Base-by-base conservation (phyloP, 768 basidiomycete genomes). In the Coprinopsis sp. region DNA sequence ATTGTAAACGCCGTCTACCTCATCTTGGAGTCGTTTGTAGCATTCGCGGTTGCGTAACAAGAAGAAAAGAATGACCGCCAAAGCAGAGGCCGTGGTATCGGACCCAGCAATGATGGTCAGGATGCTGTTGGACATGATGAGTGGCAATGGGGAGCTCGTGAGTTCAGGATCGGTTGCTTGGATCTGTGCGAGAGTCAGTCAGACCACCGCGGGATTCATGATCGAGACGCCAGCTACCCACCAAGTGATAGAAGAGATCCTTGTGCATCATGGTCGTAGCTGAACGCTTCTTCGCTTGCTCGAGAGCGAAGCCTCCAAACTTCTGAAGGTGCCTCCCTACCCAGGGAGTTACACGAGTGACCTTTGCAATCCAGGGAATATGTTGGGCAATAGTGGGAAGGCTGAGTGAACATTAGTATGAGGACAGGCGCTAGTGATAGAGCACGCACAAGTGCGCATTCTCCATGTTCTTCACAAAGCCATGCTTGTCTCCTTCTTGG, bases 31-130 rank as follows among this genome's bases (percentile, higher is more conserved):
- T 4, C 52, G 56, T 3, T 51, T 33, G 37, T 60, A 56, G 29
- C 54, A 54, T 6, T 55, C 45, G 1, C 57, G 54, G 16, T 65
- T 44, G 23, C 42, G 36, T 25, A 67, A 40, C 13, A 67, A 52
- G 34, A 56, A 60, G 50, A 56, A 65, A 44, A 65, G 53, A 1
- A 62, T 37, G 24, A 54, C 59, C 8, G 54, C 44, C 2, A 65
- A 43, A 14, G 58, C 59, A 1, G 60, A 52, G 1, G 64, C 50
- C 1, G 58, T 58, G 0, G 66, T 66, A 45, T 65, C 63, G 4
- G 65, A 64, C n/a, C 64, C 65, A 6, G 65, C 65, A 1, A 67
- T 53, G 29, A 67, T 63, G 7, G 63, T 52, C 12, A 65, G 49
- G 18, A 57, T 51, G 2, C 58, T 42, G 24, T 64, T 59, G n/a